These are phyloP conservation scores for Neostapfia colusana DNA, from an alignment of 176 grass and related monocot genomes.

Conservation along the genomic window DNA sequence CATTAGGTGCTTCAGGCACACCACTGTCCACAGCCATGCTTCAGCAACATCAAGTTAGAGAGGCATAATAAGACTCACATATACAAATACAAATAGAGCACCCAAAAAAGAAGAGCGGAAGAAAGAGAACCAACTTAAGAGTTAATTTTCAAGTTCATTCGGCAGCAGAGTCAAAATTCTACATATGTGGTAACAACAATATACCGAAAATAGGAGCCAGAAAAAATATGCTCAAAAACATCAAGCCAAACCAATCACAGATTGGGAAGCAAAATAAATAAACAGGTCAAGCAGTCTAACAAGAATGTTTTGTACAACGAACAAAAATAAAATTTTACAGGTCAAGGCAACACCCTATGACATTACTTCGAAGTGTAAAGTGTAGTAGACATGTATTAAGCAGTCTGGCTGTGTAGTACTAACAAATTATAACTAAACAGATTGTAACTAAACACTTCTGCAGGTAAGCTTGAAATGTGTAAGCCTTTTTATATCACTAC, in stretches of 20 bases:
- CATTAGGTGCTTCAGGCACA: conserved; percentile 47
- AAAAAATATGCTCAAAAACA: background rate
- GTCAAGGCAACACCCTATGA: background rate
- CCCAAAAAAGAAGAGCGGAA: background rate
- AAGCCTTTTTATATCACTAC: background rate
- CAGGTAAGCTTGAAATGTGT: background rate
- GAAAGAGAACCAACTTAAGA: background rate
- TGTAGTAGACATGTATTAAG: conserved; percentile 19
- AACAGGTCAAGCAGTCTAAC: background rate
- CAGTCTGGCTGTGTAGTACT: conserved; percentile 8
- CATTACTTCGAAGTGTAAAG: conserved; percentile 24
- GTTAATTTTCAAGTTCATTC: conserved; percentile 4
- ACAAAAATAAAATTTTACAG: conserved; percentile 9
- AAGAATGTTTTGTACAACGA: background rate
- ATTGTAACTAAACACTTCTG: background rate
- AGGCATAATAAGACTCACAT: background rate
- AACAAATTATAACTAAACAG: background rate
- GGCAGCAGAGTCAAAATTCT: background rate
- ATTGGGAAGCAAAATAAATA: conserved; percentile 23
- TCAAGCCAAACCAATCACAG: background rate
- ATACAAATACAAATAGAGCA: conserved; percentile 2
- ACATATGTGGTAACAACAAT: background rate
- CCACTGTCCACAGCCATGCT: conserved; percentile 74
- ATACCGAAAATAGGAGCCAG: background rate
- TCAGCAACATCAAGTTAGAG: conserved; percentile 34